A percentile compares a stretch with the other conserved stretches of the same genome.
Conservation (phyloP, 2,329 filamentous ascomycete species). For the Diaporthe helianthi region DNA sequence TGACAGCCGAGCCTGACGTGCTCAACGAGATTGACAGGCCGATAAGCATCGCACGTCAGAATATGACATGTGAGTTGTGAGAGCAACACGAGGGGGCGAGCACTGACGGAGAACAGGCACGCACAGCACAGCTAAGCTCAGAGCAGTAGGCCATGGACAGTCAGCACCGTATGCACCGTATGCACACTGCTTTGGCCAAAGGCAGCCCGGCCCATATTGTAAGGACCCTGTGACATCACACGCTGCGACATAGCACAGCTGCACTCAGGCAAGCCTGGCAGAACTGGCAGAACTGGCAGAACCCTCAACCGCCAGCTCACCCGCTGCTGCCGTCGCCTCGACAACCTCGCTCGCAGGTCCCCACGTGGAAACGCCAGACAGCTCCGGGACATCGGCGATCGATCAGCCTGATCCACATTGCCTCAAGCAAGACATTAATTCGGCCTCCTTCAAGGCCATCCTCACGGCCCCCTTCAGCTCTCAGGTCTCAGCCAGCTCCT, state of each 20-base stretch:
- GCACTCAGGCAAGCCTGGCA: background rate
- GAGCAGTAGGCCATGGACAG: background rate
- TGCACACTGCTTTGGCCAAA: background rate
- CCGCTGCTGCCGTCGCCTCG: background rate
- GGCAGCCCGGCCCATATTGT: background rate
- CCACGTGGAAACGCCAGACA: conserved; percentile 22
- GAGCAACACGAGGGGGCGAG: background rate
- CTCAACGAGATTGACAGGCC: conserved; percentile 23
- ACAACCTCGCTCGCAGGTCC: background rate
- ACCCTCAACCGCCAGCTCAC: background rate
- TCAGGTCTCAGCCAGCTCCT: conserved; percentile 3
- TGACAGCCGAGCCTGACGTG: conserved; percentile 20
- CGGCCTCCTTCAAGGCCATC: background rate
- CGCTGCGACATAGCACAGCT: no score
- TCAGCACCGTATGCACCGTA: background rate
- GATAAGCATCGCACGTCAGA: conserved; percentile 16
- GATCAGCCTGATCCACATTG: conserved; percentile 15
- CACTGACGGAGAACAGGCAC: background rate
- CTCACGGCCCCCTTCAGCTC: background rate
- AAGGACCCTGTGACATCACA: conserved; percentile 17
- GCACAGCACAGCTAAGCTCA: background rate
- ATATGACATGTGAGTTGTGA: conserved; percentile 16
- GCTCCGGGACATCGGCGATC: conserved; percentile 2
- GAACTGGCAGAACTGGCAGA: no score
- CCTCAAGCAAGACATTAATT: conserved; percentile 14